Evolutionary conservation across 192 early-diverging fungal genomes (phyloP), one percentile per base, ranked within the genome.

Genomic region (Obelidium mucronatum): DNA sequence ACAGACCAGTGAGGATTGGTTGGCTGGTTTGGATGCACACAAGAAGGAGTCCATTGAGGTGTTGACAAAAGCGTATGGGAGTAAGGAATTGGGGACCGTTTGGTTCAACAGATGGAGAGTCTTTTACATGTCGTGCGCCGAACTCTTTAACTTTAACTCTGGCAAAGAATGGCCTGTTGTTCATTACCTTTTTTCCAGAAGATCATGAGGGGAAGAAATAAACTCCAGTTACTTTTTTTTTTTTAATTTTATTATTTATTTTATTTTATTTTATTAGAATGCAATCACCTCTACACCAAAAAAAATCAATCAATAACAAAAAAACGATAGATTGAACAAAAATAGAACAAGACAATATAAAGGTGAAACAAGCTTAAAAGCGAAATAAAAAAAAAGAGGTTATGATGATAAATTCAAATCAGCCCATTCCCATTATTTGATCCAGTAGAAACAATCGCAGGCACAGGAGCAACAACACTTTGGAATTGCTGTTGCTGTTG

Each of bases 91-190:
- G 34, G 90, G 83, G 11, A 15, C 19, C n/a, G 52, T 78, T 33
- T 92, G 91, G 91, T 92, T 85, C 53, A 40, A 91, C 24, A 60
- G 90, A 24, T 92, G 91, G 91, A 58, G 90, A 28, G 80, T 87
- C 30, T 92, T 92, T 72, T 91, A 89, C 73, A 42, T 92, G 33
- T 63, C 84, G 0, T 79, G 80, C 42, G 85, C 85, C 24, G 89
- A 91, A 70, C 40, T 86, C 48, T 92, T 89, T 67, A 81, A 78
- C 34, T 91, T 84, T 73, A 76, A 83, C 56, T 60, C 74, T 40
- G 90, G 89, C 3, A 65, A 89, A 33, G 90, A 88, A 65, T 92
- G 90, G 90, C 65, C 63, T 26, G 86, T 92, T 55, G 81, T 81
- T 34, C 91, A 92, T 72, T 90, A 90, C 63, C 73, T 92, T 58